Percentiles rank a stretch among this genome's conserved stretches.
phyloP scores from a whole-genome alignment of 176 grass and related monocot genomes.

The Puccinellia tenuiflora region DNA sequence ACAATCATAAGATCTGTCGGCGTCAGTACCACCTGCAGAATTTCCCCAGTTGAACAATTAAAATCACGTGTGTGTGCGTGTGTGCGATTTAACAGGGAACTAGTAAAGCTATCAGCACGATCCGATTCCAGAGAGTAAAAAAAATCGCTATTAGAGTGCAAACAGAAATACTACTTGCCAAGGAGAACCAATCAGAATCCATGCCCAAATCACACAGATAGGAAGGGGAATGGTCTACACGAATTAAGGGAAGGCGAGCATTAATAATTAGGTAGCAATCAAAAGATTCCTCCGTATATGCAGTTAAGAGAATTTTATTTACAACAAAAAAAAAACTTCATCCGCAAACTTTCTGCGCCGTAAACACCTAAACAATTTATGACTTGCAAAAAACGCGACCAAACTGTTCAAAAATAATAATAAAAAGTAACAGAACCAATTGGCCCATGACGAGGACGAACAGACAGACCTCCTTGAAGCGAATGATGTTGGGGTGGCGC shows the following conservation, averaged over 20 bases:
- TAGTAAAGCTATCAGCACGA: not conserved
- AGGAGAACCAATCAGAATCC: not conserved
- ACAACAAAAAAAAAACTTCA: not conserved
- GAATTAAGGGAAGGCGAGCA: not conserved
- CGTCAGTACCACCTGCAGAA: slow-evolving; percentile 73
- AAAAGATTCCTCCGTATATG: slow-evolving; percentile 23
- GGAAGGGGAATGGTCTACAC: not conserved
- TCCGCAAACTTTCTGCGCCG: not conserved
- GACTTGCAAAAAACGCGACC: not conserved
- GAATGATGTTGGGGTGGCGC: slow-evolving; percentile 93
- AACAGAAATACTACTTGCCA: not conserved
- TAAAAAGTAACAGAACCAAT: not conserved
- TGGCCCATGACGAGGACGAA: not conserved
- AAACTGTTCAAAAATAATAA: not conserved
- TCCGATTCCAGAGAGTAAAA: not conserved
- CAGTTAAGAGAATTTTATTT: not conserved
- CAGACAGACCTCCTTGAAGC: slow-evolving; percentile 96
- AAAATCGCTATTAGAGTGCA: not conserved
- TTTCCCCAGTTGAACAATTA: slow-evolving; percentile 7
- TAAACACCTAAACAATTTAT: not conserved
- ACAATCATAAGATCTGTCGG: slow-evolving; percentile 83
- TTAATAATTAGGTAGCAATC: slow-evolving; percentile 29
- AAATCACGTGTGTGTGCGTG: not conserved
- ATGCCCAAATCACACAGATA: not conserved
- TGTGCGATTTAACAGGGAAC: not conserved